Evolutionary conservation across 179 eudicot genomes (phyloP).

Genomic region (Sideroxylon spinosum): DNA sequence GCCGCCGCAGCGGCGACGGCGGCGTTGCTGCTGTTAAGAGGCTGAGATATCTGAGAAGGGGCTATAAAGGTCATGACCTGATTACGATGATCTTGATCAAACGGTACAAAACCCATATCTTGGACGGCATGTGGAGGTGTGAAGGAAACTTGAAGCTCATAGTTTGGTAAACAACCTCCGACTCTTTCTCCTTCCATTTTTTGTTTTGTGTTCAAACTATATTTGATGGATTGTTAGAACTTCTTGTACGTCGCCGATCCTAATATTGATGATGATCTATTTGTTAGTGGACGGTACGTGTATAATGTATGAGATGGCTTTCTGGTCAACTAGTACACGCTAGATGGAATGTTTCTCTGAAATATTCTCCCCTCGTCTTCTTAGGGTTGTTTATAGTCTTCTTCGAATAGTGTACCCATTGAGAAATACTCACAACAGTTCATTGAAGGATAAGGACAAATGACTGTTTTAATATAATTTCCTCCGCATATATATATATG

Average conservation of each 20-base stretch:
- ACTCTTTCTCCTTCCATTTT: constrained; percentile 22
- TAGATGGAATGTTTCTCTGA: constrained; percentile 7
- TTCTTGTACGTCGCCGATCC: not conserved
- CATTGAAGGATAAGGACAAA: not conserved
- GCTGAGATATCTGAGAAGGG: constrained; percentile 8
- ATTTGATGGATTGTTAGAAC: not conserved
- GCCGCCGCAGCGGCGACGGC: not conserved
- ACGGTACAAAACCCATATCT: constrained; percentile 14
- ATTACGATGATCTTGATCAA: constrained; percentile 9
- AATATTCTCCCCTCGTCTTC: not conserved
- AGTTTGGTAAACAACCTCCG: constrained; percentile 1
- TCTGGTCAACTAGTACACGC: constrained; percentile 18
- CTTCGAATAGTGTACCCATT: not conserved
- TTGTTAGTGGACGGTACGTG: not conserved
- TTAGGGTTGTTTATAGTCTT: not conserved
- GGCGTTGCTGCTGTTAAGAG: not conserved
- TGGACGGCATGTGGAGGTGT: constrained; percentile 4
- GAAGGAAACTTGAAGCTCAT: constrained; percentile 13
- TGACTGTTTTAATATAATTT: constrained; percentile 9
- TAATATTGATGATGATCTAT: not conserved
- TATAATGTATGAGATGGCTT: not conserved
- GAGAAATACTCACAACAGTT: not conserved
- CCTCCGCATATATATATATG: too few relatives aligned
- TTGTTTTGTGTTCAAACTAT: constrained; percentile 9
- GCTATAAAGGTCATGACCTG: constrained; percentile 19